A percentile compares a stretch with the other conserved stretches of the same genome.
Evolutionary conservation across 345 rosid genomes (phyloP).

Genomic region (Abelmoschus esculentus): DNA sequence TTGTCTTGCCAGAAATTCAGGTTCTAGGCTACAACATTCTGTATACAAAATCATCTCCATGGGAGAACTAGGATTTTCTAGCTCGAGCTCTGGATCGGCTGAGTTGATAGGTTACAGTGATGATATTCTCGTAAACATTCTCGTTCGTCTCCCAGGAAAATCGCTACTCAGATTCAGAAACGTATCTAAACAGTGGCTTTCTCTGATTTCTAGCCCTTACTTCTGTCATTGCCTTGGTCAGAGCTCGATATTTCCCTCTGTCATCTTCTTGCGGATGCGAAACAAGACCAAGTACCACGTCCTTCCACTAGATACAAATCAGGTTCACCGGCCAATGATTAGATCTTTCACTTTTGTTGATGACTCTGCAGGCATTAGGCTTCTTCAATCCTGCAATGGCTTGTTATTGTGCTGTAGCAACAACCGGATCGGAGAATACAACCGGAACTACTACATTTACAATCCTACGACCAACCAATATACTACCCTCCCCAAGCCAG

Average conservation of each 20-base stretch:
- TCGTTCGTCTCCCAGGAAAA: constrained; percentile 23
- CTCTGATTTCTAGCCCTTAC: constrained; percentile 21
- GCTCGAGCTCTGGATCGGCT: background rate
- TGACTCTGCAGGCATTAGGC: constrained; percentile 18
- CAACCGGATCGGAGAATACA: background rate
- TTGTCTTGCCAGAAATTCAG: background rate
- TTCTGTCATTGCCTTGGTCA: constrained; percentile 10
- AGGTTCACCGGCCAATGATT: constrained; percentile 8
- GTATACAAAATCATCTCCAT: background rate
- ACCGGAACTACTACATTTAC: constrained; percentile 23
- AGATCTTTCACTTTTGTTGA: constrained; percentile 19
- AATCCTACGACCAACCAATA: constrained; percentile 34
- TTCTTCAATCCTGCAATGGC: constrained; percentile 47
- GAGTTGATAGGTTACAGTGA: constrained; percentile 19
- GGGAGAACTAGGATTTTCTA: background rate
- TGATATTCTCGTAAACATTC: constrained; percentile 25
- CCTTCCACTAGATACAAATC: constrained; percentile 12
- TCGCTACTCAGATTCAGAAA: constrained; percentile 28
- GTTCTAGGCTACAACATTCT: background rate
- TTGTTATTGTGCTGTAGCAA: constrained; percentile 35
- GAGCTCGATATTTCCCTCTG: background rate
- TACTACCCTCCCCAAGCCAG: constrained; percentile 21
- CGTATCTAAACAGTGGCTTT: constrained; percentile 27
- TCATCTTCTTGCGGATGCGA: constrained; percentile 13
- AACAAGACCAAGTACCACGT: constrained; percentile 7